A percentile compares a stretch with the other conserved stretches of the same genome.
Evolutionary conservation across 768 basidiomycete species (phyloP).

Genomic region (Hypsizygus marmoreus): DNA sequence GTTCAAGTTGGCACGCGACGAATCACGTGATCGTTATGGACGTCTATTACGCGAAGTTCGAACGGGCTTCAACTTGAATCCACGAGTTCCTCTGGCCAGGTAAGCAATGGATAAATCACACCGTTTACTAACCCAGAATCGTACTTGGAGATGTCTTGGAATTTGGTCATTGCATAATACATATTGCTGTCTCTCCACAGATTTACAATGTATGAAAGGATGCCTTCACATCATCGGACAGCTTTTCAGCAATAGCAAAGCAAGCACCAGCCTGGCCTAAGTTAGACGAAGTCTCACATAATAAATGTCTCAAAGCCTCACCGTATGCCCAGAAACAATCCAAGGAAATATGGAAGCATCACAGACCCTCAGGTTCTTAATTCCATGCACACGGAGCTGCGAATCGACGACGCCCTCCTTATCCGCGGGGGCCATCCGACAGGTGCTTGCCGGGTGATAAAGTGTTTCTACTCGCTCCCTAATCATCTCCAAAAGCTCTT

Average conservation of each 20-base stretch:
- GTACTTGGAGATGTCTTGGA: not conserved
- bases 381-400: constrained; percentile 43
- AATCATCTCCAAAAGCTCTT: constrained; percentile 39
- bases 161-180: constrained; percentile 15
- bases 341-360: constrained; percentile 43
- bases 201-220: too few relatives aligned
- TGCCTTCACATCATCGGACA: constrained; percentile 34
- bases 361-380: constrained; percentile 42
- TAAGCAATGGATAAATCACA: not conserved
- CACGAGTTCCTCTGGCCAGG: too few relatives aligned
- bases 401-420: constrained; percentile 47
- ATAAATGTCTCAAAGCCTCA: too few relatives aligned
- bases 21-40: constrained; percentile 18
- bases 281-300: too few relatives aligned
- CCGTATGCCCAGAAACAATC: constrained; percentile 44
- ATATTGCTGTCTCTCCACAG: constrained; percentile 8
- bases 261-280: constrained; percentile 37
- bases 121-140: constrained; percentile 1
- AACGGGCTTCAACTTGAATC: too few relatives aligned
- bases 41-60: too few relatives aligned
- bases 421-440: constrained; percentile 44
- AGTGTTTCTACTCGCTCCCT: constrained; percentile 44
- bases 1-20: constrained; percentile 31
- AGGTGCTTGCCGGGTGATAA: constrained; percentile 47
- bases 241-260: constrained; percentile 34